Evolutionary conservation across 768 basidiomycete species (phyloP).

Genomic region (Leccinellum luteum): DNA sequence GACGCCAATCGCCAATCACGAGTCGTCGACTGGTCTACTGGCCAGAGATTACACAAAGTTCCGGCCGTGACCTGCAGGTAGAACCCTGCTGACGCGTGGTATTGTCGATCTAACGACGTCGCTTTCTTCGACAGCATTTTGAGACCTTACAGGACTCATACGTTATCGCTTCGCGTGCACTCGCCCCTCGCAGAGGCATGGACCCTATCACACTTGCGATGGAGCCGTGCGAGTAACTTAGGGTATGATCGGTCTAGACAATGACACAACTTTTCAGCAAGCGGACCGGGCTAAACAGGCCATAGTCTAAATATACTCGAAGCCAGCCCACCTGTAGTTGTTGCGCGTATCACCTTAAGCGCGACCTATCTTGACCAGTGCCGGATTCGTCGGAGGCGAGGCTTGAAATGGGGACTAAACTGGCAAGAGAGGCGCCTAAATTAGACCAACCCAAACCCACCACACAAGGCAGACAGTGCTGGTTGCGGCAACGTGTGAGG

Average conservation of each 20-base stretch:
- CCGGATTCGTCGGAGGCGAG: background rate
- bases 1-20: background rate
- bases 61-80: background rate
- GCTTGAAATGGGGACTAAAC: background rate
- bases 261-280: background rate
- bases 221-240: background rate
- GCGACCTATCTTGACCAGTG: background rate
- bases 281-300: background rate
- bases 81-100: constrained; percentile 2
- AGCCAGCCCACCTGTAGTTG: background rate
- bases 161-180: constrained; percentile 21
- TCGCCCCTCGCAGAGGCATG: background rate
- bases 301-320: background rate
- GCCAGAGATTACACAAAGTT: constrained; percentile 6
- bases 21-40: background rate
- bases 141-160: constrained; percentile 1
- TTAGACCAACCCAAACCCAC: background rate
- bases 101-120: constrained; percentile 13
- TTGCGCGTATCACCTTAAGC: background rate
- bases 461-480: background rate
- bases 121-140: background rate
- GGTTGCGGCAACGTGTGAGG: background rate
- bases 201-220: background rate
- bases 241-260: background rate
- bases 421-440: background rate